Evolutionary conservation across 164 flowering plant genomes (phyloP).

Genomic region (Kalanchoe fedtschenkoi): DNA sequence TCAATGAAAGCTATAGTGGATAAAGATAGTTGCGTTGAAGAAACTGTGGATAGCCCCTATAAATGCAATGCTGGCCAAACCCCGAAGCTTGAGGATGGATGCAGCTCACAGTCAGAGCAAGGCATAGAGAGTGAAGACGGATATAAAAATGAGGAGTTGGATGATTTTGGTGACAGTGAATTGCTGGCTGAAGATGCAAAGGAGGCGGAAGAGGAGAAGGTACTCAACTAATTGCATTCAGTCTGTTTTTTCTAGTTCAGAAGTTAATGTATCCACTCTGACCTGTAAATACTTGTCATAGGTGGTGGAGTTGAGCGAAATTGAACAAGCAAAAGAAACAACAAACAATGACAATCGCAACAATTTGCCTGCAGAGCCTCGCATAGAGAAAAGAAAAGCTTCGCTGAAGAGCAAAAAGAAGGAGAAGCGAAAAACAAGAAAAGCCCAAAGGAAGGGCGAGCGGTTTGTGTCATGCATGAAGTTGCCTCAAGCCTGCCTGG

Average conservation of each 20-base stretch:
- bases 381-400: too few relatives aligned
- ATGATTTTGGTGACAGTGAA: too few relatives aligned
- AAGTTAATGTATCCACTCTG: not conserved
- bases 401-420: too few relatives aligned
- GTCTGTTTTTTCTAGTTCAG: not conserved
- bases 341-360: too few relatives aligned
- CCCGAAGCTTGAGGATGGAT: not conserved
- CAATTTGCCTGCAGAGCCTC: too few relatives aligned
- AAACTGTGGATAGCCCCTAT: too few relatives aligned
- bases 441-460: too few relatives aligned
- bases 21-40: not conserved
- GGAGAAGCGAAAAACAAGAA: too few relatives aligned
- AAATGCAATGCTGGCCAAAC: not conserved
- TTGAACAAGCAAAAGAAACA: not conserved
- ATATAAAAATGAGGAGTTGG: not conserved
- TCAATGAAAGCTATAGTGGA: not conserved
- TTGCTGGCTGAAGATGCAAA: not conserved
- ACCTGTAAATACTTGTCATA: not conserved
- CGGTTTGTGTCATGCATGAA: too few relatives aligned
- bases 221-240: not conserved
- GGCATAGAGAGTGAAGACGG: not conserved
- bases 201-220: not conserved
- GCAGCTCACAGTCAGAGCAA: not conserved
- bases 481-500: too few relatives aligned
- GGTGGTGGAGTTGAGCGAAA: not conserved